Evolutionary conservation across 202 grass and related monocot genomes (phyloP).

Genomic region (Panicum hallii): DNA sequence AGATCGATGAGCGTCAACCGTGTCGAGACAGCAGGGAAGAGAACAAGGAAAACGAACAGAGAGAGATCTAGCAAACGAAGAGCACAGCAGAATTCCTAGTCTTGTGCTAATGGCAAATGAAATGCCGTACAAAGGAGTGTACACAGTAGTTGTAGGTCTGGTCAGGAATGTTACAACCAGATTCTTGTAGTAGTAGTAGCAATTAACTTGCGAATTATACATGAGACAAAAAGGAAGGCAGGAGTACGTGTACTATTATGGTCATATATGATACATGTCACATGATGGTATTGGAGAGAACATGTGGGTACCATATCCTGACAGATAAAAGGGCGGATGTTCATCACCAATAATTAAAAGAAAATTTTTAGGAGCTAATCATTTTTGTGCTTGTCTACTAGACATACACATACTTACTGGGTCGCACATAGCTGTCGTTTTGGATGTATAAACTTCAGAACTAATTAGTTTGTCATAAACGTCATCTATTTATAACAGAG

Average conservation of each 20-base stretch:
- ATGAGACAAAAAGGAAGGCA: conserved; percentile 1
- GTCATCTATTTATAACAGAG: too few relatives aligned
- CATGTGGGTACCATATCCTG: neutral
- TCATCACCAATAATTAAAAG: neutral
- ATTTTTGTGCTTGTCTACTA: neutral
- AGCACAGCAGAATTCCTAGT: neutral
- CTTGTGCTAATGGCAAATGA: neutral
- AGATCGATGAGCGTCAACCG: neutral
- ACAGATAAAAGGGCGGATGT: neutral
- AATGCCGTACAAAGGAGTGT: neutral
- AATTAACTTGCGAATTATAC: neutral
- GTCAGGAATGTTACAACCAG: neutral
- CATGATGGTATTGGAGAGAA: conserved; percentile 9
- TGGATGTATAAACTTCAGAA: neutral
- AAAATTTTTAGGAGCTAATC: neutral
- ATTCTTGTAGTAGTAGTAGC: neutral
- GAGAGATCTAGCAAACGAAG: neutral
- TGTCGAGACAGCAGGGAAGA: neutral
- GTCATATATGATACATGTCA: neutral
- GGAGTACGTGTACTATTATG: neutral
- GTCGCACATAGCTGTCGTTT: neutral
- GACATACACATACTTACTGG: neutral
- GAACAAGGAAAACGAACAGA: neutral
- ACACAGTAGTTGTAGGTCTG: neutral
- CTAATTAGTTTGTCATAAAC: too few relatives aligned